phyloP scores from a whole-genome alignment of 2,329 filamentous ascomycete species.

The Huntiella bhutanensis region DNA sequence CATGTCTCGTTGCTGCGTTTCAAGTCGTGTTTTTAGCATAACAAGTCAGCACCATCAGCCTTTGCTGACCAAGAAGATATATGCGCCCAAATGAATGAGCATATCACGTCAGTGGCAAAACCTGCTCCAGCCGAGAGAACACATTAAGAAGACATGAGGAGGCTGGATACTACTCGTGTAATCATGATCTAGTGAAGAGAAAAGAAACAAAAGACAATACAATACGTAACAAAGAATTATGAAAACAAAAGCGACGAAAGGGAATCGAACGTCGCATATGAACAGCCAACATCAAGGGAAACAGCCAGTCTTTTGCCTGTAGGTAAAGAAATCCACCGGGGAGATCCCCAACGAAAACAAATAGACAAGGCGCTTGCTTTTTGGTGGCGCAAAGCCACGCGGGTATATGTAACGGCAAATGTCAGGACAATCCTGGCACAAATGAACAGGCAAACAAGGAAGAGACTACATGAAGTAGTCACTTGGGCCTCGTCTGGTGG shows the following conservation, averaged over 20 bases:
- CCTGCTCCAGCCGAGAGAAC: no score
- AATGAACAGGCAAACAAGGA: background rate
- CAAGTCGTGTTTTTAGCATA: background rate
- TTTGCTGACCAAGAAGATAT: no score
- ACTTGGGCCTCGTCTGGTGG: constrained; percentile 45
- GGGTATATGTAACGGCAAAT: background rate
- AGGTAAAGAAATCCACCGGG: background rate
- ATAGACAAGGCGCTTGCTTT: background rate
- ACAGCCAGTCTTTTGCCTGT: background rate
- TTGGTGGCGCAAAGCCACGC: background rate
- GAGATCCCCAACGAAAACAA: background rate
- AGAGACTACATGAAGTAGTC: constrained; percentile 48
- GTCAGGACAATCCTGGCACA: background rate
- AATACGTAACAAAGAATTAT: background rate
- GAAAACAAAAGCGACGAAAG: background rate
- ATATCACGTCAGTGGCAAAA: no score
- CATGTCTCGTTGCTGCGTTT: background rate
- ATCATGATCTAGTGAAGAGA: background rate
- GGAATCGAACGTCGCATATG: background rate
- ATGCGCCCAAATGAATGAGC: no score
- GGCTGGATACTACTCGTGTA: no score
- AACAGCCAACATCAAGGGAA: background rate
- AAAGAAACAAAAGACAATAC: background rate
- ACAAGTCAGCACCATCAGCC: background rate
- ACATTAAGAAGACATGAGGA: no score